Conservation (phyloP, 305 asterid species). For the Withania somnifera region DNA sequence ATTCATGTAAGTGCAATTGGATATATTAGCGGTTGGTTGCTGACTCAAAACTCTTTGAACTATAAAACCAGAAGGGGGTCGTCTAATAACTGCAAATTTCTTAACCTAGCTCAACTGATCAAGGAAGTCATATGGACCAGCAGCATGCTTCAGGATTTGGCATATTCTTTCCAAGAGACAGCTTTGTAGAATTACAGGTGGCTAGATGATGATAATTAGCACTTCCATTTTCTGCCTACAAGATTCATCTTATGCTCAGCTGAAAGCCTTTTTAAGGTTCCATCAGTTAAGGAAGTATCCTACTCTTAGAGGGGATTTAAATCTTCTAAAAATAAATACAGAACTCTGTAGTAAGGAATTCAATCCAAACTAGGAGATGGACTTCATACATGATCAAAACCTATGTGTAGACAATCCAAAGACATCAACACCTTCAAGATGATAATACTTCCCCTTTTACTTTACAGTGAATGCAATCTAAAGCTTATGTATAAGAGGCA, state of each 20-base stretch:
- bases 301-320: background rate
- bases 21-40: background rate
- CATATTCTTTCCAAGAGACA: background rate
- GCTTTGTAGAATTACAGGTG: background rate
- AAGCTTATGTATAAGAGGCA: background rate
- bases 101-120: background rate
- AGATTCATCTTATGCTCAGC: background rate
- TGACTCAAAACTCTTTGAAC: background rate
- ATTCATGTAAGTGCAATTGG: background rate
- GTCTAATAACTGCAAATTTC: background rate
- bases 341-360: background rate
- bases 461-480: background rate
- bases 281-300: background rate
- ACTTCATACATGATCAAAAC: background rate
- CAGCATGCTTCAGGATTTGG: background rate
- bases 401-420: background rate
- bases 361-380: background rate
- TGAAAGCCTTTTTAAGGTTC: background rate
- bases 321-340: background rate
- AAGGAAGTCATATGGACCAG: background rate
- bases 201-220: background rate
- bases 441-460: background rate
- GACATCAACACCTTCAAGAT: background rate
- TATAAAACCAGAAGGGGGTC: background rate
- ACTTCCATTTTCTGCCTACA: background rate